These are phyloP conservation scores for Fraxinus xanthoxyloides DNA, from an alignment of 305 asterid species.

Conservation along the genomic window DNA sequence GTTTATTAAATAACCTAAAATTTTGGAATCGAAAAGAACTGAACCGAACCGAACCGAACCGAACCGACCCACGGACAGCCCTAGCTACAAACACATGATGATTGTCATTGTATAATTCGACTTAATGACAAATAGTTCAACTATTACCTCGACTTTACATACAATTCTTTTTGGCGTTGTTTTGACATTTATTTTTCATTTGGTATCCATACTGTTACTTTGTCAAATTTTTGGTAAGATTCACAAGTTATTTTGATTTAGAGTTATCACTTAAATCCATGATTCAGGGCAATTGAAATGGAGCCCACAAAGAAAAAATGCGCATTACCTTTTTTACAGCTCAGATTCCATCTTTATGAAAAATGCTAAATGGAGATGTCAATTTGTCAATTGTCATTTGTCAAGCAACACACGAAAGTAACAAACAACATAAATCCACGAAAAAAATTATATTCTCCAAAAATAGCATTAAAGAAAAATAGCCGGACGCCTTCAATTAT, in stretches of 20 bases:
- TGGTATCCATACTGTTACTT: neutral
- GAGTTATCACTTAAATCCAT: neutral
- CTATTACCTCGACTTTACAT: neutral
- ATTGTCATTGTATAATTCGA: neutral
- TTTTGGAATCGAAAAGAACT: too few species aligned
- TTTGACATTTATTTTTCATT: neutral
- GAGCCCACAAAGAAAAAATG: neutral
- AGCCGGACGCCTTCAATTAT: constrained; percentile 7
- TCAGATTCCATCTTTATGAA: constrained; percentile 1
- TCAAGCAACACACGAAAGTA: neutral
- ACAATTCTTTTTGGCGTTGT: neutral
- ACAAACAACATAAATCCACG: neutral
- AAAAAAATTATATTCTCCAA: neutral
- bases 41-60: too few species aligned
- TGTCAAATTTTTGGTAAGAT: neutral
- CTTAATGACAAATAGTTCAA: neutral
- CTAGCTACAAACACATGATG: neutral
- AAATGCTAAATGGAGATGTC: neutral
- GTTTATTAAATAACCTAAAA: too few species aligned
- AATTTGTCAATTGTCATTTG: constrained; percentile 1
- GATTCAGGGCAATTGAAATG: neutral
- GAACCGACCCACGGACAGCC: too few species aligned
- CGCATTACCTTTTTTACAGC: neutral
- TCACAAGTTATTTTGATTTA: neutral
- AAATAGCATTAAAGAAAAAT: neutral